Conservation (phyloP, 345 rosid genomes). For the Hibiscus trionum region DNA sequence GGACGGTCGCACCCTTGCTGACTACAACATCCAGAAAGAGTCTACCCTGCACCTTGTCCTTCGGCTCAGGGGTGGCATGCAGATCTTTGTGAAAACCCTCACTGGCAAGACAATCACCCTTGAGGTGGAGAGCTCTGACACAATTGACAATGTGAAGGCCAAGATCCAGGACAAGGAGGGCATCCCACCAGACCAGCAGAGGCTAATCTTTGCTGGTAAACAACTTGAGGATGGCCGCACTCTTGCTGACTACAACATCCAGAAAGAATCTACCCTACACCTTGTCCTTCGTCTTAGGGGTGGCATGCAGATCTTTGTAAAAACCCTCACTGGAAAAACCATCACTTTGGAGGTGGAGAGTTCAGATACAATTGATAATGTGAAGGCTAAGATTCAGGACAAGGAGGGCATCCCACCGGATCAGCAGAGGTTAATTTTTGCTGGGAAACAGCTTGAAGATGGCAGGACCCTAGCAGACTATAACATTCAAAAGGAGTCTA, state of each 20-base stretch:
- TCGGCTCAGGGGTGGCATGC: neutral
- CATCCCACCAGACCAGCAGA: neutral
- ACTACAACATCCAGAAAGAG: constrained; percentile 1
- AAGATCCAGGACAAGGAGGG: constrained; percentile 5
- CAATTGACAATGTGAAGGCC: neutral
- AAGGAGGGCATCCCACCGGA: constrained; percentile 7
- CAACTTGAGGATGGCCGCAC: neutral
- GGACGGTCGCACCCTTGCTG: neutral
- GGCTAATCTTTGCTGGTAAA: constrained; percentile 2
- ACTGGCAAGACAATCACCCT: constrained; percentile 2
- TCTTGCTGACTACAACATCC: neutral
- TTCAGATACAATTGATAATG: constrained; percentile 5
- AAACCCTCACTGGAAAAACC: constrained; percentile 3
- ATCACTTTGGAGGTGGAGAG: constrained; percentile 9
- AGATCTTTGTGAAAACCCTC: constrained; percentile 1
- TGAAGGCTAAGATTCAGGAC: constrained; percentile 7
- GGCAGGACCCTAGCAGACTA: constrained; percentile 9
- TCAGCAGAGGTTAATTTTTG: constrained; percentile 2
- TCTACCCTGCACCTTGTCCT: neutral
- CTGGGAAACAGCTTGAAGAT: constrained; percentile 10
- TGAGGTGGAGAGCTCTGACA: constrained; percentile 2
- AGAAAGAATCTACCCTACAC: neutral
- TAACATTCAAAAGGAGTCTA: constrained; percentile 8
- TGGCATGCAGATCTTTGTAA: constrained; percentile 3
- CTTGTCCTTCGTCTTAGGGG: constrained; percentile 1